A percentile compares a stretch with the other conserved stretches of the same genome.
These are phyloP conservation scores for Whalleya microplaca DNA, from an alignment of 2,329 filamentous ascomycete species.

Conservation along the genomic window DNA sequence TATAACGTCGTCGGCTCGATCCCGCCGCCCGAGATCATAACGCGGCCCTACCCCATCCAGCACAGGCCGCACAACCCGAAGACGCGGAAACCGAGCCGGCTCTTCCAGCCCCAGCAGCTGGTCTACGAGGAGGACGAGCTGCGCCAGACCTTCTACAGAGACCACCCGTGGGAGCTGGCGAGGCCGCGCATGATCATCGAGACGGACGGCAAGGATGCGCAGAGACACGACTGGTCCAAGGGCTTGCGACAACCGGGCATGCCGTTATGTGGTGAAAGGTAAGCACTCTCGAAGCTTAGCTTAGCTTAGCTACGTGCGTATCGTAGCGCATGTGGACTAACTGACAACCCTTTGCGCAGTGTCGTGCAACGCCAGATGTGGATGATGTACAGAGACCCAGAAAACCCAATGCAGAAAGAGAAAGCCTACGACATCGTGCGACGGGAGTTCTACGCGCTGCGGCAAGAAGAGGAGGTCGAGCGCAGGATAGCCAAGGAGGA, in stretches of 20 bases:
- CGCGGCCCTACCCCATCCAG: slow-evolving; percentile 54
- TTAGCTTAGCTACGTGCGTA: background rate
- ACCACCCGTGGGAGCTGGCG: slow-evolving; percentile 97
- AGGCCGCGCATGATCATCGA: slow-evolving; percentile 85
- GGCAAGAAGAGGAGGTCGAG: slow-evolving; percentile 82
- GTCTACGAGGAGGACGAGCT: slow-evolving; percentile 82
- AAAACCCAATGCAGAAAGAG: slow-evolving; percentile 62
- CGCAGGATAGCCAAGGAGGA: slow-evolving; percentile 85
- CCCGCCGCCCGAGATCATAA: slow-evolving; percentile 62
- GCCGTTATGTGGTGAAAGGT: slow-evolving; percentile 84
- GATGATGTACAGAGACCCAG: slow-evolving; percentile 69
- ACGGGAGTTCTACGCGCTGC: slow-evolving; percentile 85
- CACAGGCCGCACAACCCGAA: slow-evolving; percentile 49
- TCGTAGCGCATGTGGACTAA: slow-evolving; percentile 4
- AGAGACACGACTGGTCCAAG: slow-evolving; percentile 77
- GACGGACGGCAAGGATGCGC: slow-evolving; percentile 79
- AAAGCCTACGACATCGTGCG: slow-evolving; percentile 85
- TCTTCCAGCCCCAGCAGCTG: slow-evolving; percentile 81
- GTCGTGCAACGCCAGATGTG: slow-evolving; percentile 91
- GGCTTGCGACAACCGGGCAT: slow-evolving; percentile 74
- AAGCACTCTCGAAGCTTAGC: slow-evolving; percentile 30
- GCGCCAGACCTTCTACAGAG: slow-evolving; percentile 80
- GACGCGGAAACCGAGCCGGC: slow-evolving; percentile 67
- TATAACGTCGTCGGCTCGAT: slow-evolving; percentile 54
- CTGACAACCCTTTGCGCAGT: slow-evolving; percentile 54